These are phyloP conservation scores for Thielaviopsis populi DNA, from an alignment of 2,329 filamentous ascomycete genomes.

Conservation along the genomic window DNA sequence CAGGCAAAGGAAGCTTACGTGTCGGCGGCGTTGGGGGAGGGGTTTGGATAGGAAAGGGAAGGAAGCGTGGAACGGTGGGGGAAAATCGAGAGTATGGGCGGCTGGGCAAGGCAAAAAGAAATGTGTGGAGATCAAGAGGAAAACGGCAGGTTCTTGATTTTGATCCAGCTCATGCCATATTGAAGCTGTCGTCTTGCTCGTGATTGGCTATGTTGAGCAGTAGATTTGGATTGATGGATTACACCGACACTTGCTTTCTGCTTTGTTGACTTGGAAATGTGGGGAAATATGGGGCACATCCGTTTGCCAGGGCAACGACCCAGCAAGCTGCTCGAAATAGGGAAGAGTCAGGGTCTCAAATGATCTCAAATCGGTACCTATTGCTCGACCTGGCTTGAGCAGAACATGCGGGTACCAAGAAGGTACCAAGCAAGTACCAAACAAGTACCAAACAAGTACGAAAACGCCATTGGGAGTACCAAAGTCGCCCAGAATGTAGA, in stretches of 20 bases:
- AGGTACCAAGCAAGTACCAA: no score
- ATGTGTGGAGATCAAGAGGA: no score
- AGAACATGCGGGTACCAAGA: neutral
- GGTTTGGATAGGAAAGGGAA: no score
- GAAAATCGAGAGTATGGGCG: no score
- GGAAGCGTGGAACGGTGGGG: neutral
- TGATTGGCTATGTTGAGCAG: neutral
- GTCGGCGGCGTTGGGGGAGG: no score
- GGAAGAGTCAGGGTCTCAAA: neutral
- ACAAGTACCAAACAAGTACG: no score
- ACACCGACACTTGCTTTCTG: neutral
- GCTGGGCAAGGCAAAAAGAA: no score
- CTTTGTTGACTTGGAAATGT: slow-evolving; percentile 5
- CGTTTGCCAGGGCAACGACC: slow-evolving; percentile 6
- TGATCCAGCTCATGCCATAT: neutral
- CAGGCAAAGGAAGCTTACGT: neutral
- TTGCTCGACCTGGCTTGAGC: neutral
- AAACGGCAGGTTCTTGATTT: no score
- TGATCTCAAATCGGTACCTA: neutral
- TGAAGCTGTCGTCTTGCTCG: neutral
- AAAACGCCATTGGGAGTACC: neutral
- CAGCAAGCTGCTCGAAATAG: neutral
- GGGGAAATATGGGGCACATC: slow-evolving; percentile 1
- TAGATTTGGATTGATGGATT: neutral
- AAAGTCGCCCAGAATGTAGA: no score